phyloP scores from a whole-genome alignment of 1,139 yeast genomes.

The Geotrichum klebahnii region DNA sequence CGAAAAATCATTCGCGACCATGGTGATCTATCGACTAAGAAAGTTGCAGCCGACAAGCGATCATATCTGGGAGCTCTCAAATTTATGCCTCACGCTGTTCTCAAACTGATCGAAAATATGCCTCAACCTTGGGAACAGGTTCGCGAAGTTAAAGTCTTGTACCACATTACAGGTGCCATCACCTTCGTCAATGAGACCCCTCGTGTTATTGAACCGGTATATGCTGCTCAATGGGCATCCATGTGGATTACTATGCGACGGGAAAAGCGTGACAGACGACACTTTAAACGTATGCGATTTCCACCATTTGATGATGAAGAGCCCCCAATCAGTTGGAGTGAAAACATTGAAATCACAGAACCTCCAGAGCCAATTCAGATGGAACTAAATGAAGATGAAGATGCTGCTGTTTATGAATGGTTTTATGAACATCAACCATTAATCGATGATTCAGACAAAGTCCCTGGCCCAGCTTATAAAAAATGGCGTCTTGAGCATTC shows the following conservation, averaged over 20 bases:
- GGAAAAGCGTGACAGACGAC: slow-evolving; percentile 85
- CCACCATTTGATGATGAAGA: slow-evolving; percentile 98
- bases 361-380: slow-evolving; percentile 66
- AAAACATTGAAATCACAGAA: slow-evolving; percentile 68
- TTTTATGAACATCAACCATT: slow-evolving; percentile 75
- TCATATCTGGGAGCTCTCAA: slow-evolving; percentile 88
- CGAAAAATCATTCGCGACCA: slow-evolving; percentile 81
- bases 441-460: slow-evolving; percentile 50
- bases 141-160: slow-evolving; percentile 80
- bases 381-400: slow-evolving; percentile 60
- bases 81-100: slow-evolving; percentile 91
- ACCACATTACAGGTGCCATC: slow-evolving; percentile 90
- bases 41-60: slow-evolving; percentile 81
- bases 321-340: slow-evolving; percentile 81
- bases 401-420: slow-evolving; percentile 64
- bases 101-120: slow-evolving; percentile 88
- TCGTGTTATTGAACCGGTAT: slow-evolving; percentile 86
- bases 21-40: slow-evolving; percentile 76
- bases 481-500: slow-evolving; percentile 63
- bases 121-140: slow-evolving; percentile 97
- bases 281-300: slow-evolving; percentile 84
- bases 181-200: slow-evolving; percentile 93
- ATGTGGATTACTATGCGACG: slow-evolving; percentile 90
- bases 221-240: slow-evolving; percentile 92
- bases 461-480: slow-evolving; percentile 74